Evolutionary conservation across 306 rosid genomes (phyloP), one percentile per base, ranked within the genome.

Genomic region (Vicia faba): DNA sequence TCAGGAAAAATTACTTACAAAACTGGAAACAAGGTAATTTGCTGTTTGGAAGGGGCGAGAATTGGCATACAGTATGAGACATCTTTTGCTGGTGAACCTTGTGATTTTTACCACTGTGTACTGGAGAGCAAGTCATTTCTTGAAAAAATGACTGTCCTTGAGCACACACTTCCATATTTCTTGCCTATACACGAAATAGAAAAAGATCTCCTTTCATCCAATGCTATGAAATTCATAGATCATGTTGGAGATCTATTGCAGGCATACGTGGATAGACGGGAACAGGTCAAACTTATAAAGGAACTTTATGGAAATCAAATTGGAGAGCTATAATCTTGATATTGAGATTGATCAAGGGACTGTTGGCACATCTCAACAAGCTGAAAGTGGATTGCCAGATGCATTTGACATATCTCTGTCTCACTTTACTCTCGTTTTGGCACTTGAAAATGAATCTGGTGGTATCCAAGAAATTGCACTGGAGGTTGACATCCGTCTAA

Each of bases 111-210:
- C 80, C 98, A 93, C 73, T 90, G 96, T 63, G 95, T 93, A 80
- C 91, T 93, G 51, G 95, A 93, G 81, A 88, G 97, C 66, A 93
- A 88, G 87, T 93, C 97, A 56, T 93, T 93, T 84, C 97, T 93
- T 74, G 95, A 93, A 84, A 93, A 88, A 81, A 82, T 93, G 97
- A 79, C 90, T 35, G 96, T 93, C 66, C 74, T 85, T 65, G 99
- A 93, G 74, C 99, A 93, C 86, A 90, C 97, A 8, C 63, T 86
- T 78, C 97, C 99, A 13, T 90, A 88, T 76, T 90, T 93, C 81
- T 75, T 93, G 75, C 97, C 99, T 10, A 76, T 86, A 58, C 84
- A 87, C 33, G 97, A 90, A 80, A 82, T 84, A 43, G 99, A 95
- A 85, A 95, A 82, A 64, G 95, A 84, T 65, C 92, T 86, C 55